phyloP scores from a whole-genome alignment of 1,284 basidiomycete genomes.

The Trichosporon asahii region DNA sequence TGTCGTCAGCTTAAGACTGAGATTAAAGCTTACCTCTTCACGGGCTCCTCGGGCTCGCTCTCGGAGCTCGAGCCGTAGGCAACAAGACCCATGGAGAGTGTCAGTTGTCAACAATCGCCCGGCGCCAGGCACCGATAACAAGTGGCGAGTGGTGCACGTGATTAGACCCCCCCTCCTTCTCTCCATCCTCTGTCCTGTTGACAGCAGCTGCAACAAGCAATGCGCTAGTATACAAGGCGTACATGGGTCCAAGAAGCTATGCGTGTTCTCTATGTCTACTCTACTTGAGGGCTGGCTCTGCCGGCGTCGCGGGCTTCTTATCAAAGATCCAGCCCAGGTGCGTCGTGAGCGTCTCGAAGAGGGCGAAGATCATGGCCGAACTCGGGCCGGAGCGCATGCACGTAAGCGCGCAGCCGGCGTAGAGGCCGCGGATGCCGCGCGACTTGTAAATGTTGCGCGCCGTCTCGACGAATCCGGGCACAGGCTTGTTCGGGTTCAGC shows the following conservation, averaged over 20 bases:
- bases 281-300: background rate
- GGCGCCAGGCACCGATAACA: background rate
- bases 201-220: no score
- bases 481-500: slow-evolving; percentile 59
- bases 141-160: background rate
- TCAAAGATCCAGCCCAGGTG: slow-evolving; percentile 41
- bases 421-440: slow-evolving; percentile 79
- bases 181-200: no score
- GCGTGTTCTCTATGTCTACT: background rate
- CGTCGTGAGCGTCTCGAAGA: slow-evolving; percentile 69
- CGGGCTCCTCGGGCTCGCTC: background rate
- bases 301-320: background rate
- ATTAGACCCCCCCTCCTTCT: background rate
- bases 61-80: background rate
- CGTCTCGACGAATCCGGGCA: slow-evolving; percentile 65
- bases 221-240: background rate
- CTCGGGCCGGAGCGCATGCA: slow-evolving; percentile 81
- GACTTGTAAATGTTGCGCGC: slow-evolving; percentile 69
- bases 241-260: background rate
- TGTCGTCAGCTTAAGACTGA: background rate
- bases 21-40: background rate
- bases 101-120: background rate
- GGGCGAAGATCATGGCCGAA: slow-evolving; percentile 85
- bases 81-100: background rate
- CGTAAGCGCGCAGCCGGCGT: slow-evolving; percentile 94